These are phyloP conservation scores for Phlebiopsis gigantea DNA, from an alignment of 768 basidiomycete genomes.

Conservation along the genomic window DNA sequence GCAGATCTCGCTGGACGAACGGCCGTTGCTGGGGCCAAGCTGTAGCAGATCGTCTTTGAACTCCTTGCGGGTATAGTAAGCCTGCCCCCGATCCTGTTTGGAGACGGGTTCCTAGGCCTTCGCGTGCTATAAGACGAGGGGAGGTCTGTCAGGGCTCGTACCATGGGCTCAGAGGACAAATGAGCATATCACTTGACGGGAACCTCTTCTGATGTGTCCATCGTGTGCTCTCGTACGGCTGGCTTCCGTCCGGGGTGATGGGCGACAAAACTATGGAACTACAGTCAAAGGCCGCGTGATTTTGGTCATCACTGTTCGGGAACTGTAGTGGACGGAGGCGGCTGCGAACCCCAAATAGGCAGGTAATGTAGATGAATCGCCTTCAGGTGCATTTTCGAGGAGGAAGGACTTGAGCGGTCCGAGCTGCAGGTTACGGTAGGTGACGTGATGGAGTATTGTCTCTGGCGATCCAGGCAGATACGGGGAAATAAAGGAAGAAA, in stretches of 20 bases:
- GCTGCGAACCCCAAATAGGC: background rate
- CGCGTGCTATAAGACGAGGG: background rate
- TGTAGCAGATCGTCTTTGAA: background rate
- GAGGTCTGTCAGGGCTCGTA: background rate
- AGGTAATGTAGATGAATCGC: background rate
- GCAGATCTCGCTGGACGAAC: background rate
- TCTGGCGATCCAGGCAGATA: background rate
- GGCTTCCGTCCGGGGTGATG: background rate
- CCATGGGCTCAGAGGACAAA: background rate
- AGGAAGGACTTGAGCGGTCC: background rate
- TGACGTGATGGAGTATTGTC: background rate
- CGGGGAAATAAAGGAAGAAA: conserved; percentile 8
- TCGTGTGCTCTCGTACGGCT: background rate
- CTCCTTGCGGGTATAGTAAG: background rate
- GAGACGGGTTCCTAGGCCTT: background rate
- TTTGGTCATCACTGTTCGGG: background rate
- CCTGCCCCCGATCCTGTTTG: background rate
- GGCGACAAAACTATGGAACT: background rate
- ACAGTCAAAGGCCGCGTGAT: background rate
- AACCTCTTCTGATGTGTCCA: background rate
- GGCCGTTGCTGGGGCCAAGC: background rate
- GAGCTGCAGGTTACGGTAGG: background rate
- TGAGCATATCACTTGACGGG: conserved; percentile 7
- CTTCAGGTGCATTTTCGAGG: background rate
- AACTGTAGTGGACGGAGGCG: background rate